Evolutionary conservation across 2,329 filamentous ascomycete species (phyloP).

Genomic region (Fusarium annulatum): DNA sequence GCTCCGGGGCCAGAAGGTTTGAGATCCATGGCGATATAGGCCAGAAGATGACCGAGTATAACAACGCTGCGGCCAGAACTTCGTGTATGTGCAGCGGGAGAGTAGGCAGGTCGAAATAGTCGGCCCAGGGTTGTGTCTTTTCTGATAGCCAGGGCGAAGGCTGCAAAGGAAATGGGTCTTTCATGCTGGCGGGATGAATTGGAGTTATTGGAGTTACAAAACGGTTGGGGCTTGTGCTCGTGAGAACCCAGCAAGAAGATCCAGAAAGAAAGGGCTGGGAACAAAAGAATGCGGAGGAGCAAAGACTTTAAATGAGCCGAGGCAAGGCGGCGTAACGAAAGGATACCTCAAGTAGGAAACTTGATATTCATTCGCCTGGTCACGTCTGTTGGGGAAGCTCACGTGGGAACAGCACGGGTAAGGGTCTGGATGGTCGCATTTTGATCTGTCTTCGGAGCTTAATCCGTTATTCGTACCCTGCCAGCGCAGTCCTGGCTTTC

Average conservation of each 20-base stretch:
- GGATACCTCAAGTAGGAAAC: background rate
- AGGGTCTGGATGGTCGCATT: conserved; percentile 21
- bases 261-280: background rate
- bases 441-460: conserved; percentile 14
- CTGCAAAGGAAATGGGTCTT: conserved; percentile 76
- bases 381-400: conserved; percentile 43
- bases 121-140: conserved; percentile 72
- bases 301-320: conserved; percentile 3
- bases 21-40: conserved; percentile 76
- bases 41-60: conserved; percentile 76
- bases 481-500: background rate
- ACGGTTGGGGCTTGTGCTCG: background rate
- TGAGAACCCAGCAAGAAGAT: background rate
- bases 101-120: conserved; percentile 69
- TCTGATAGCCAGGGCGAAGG: conserved; percentile 67
- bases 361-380: conserved; percentile 2
- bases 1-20: conserved; percentile 67
- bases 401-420: conserved; percentile 39
- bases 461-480: conserved; percentile 1
- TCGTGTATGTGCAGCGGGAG: conserved; percentile 84
- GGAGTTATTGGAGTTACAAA: background rate
- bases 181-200: conserved; percentile 62
- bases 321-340: conserved; percentile 14
- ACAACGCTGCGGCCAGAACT: conserved; percentile 70
- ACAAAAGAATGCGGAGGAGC: background rate